phyloP scores from a whole-genome alignment of 208 protist species.

The Wallacemonas sp. region DNA sequence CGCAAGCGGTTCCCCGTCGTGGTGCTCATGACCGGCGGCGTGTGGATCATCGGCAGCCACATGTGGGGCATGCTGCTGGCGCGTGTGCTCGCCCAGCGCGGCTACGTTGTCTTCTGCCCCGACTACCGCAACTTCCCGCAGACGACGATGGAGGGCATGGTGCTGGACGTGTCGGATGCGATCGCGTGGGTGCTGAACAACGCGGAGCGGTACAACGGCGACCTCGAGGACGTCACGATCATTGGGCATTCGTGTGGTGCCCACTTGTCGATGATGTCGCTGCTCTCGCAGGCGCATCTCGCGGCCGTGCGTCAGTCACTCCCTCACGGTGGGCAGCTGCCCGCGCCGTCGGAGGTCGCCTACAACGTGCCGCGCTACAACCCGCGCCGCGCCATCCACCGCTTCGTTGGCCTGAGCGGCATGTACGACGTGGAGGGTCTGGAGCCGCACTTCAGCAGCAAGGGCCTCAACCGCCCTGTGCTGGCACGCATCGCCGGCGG shows the following conservation, averaged over 20 bases:
- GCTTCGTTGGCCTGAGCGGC: slow-evolving; percentile 53
- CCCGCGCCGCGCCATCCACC: slow-evolving; percentile 42
- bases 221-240: slow-evolving; percentile 76
- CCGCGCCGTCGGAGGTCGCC: slow-evolving; percentile 22
- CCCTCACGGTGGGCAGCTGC: not conserved
- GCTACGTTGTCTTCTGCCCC: slow-evolving; percentile 89
- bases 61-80: slow-evolving; percentile 84
- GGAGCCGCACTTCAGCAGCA: slow-evolving; percentile 55
- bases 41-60: slow-evolving; percentile 88
- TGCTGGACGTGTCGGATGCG: slow-evolving; percentile 84
- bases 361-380: slow-evolving; percentile 50
- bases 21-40: slow-evolving; percentile 71
- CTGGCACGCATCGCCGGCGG: slow-evolving; percentile 71
- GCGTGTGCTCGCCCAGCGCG: slow-evolving; percentile 65
- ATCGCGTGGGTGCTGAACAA: slow-evolving; percentile 86
- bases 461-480: slow-evolving; percentile 67
- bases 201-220: slow-evolving; percentile 85
- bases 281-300: slow-evolving; percentile 83
- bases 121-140: slow-evolving; percentile 94
- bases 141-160: slow-evolving; percentile 90
- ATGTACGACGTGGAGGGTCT: slow-evolving; percentile 77
- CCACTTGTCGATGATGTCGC: slow-evolving; percentile 86
- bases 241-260: slow-evolving; percentile 83
- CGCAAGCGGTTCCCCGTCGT: slow-evolving; percentile 79
- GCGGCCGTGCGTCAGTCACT: slow-evolving; percentile 10